These are phyloP conservation scores for Scenedesmus sp. DNA, from an alignment of 163 green algal species.

Conservation along the genomic window DNA sequence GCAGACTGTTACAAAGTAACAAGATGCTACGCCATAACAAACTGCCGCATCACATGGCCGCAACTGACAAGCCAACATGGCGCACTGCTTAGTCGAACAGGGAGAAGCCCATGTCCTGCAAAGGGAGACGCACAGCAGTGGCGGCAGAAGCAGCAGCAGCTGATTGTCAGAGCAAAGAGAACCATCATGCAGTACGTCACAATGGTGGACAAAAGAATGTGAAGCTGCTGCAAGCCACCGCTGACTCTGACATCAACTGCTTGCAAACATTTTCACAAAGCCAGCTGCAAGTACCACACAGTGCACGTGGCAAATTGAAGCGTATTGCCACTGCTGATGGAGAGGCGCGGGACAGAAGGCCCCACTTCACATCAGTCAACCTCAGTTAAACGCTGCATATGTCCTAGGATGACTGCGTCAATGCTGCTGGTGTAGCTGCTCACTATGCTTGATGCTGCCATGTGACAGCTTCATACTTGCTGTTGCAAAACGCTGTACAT, in stretches of 20 bases:
- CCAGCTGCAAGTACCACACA: background rate
- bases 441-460: too few species aligned
- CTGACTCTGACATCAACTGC: background rate
- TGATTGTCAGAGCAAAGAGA: background rate
- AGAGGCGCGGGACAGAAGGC: too few species aligned
- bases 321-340: too few species aligned
- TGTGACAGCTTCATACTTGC: too few species aligned
- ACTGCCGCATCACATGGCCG: constrained; percentile 34
- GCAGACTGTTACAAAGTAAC: constrained; percentile 38
- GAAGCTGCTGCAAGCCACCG: background rate
- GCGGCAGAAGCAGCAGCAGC: background rate
- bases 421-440: background rate
- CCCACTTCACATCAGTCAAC: too few species aligned
- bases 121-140: background rate
- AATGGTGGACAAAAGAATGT: background rate
- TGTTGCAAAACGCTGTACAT: too few species aligned
- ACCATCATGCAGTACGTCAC: background rate
- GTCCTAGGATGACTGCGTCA: too few species aligned
- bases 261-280: background rate
- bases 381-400: too few species aligned
- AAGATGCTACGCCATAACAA: background rate
- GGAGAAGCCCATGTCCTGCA: constrained; percentile 61
- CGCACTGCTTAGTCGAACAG: constrained; percentile 56
- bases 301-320: too few species aligned
- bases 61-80: background rate